Evolutionary conservation across 2,329 filamentous ascomycete genomes (phyloP).

Genomic region (Magnaporthiopsis rhizophila): DNA sequence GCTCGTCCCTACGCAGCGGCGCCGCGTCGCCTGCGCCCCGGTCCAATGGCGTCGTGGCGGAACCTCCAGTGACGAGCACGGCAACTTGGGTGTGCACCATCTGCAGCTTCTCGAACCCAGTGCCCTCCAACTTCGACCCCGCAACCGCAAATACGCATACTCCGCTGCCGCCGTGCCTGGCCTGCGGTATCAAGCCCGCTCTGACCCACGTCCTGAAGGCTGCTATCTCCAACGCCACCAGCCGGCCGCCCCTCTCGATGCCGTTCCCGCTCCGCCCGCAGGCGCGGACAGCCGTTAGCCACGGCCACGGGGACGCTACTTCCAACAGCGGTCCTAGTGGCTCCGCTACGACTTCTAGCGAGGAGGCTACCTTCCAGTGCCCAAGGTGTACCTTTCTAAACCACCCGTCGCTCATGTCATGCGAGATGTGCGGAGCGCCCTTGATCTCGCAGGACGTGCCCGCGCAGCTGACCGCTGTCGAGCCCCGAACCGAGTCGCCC

Average conservation of each 20-base stretch:
- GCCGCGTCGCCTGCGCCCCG: slow-evolving; percentile 38
- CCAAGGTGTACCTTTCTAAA: slow-evolving; percentile 91
- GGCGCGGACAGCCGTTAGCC: background rate
- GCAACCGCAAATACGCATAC: slow-evolving; percentile 71
- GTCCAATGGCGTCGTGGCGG: slow-evolving; percentile 33
- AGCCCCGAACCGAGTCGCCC: slow-evolving; percentile 62
- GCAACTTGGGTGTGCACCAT: slow-evolving; percentile 96
- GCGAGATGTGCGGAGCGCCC: slow-evolving; percentile 84
- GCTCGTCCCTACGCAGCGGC: slow-evolving; percentile 34
- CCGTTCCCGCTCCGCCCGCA: slow-evolving; percentile 24
- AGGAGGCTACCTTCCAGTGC: slow-evolving; percentile 51
- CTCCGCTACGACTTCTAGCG: slow-evolving; percentile 17
- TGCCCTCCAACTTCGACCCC: slow-evolving; percentile 90
- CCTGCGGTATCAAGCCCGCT: slow-evolving; percentile 89
- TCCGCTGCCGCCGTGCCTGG: slow-evolving; percentile 75
- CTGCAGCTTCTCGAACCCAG: slow-evolving; percentile 87
- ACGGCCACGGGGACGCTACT: background rate
- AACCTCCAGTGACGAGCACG: slow-evolving; percentile 38
- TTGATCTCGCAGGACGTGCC: slow-evolving; percentile 48
- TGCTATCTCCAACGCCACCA: slow-evolving; percentile 66
- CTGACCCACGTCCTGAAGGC: slow-evolving; percentile 79
- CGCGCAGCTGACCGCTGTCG: slow-evolving; percentile 30
- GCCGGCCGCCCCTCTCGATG: slow-evolving; percentile 31
- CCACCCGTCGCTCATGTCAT: slow-evolving; percentile 75
- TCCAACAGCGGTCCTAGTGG: slow-evolving; percentile 5